Percentiles rank a stretch among this genome's conserved stretches.
Evolutionary conservation across 2,329 filamentous ascomycete genomes (phyloP).

Genomic region (Onygenales sp.): DNA sequence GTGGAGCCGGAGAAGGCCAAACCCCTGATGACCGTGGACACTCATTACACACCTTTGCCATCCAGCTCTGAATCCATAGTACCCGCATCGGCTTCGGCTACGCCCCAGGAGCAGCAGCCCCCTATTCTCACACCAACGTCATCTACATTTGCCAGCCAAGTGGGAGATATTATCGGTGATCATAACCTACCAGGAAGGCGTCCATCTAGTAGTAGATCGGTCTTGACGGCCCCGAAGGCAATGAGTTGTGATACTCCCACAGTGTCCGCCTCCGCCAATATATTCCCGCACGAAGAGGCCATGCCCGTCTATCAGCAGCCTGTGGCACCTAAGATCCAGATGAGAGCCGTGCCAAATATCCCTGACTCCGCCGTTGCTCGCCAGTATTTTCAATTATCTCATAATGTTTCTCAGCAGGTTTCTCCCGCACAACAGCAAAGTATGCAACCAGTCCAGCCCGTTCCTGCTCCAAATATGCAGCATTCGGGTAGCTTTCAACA

Average conservation of each 20-base stretch:
- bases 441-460: no score
- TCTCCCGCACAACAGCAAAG: not conserved
- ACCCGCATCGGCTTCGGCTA: not conserved
- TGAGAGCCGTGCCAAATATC: constrained; percentile 3
- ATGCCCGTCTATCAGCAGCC: no score
- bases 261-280: no score
- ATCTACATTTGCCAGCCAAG: not conserved
- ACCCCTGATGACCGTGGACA: no score
- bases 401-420: not conserved
- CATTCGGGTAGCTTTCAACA: no score
- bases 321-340: not conserved
- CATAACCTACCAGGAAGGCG: constrained; percentile 16
- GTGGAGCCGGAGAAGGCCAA: no score
- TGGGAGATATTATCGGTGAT: constrained; percentile 13
- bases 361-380: not conserved
- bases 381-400: not conserved
- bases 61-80: no score
- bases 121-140: not conserved
- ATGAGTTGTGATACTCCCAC: not conserved
- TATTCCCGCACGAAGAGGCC: no score
- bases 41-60: no score
- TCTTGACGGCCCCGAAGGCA: not conserved
- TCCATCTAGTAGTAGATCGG: not conserved
- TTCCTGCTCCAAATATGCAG: no score
- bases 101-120: not conserved